Base-by-base conservation (phyloP, 31 red algal species). In the Odonthalia washingtoniensis region DNA sequence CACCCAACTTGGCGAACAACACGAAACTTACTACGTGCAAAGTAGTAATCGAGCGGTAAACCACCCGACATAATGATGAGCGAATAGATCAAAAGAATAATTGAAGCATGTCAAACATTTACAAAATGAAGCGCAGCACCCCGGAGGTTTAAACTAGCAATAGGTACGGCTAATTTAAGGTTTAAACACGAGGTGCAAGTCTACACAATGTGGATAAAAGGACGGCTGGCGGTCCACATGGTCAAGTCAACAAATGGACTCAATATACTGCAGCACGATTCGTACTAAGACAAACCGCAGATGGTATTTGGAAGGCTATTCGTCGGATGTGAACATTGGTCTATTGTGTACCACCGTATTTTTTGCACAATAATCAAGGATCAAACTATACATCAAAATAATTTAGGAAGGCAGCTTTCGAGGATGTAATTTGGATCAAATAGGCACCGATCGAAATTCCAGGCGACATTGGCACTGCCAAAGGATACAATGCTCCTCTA, bases 141-240 rank as follows among this genome's bases (percentile, higher is more conserved):
- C n/a, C n/a, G n/a, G n/a, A n/a, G n/a, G n/a, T n/a, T n/a, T n/a
- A n/a, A n/a, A n/a, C n/a, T n/a, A n/a, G n/a, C n/a, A n/a, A n/a
- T n/a, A n/a, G n/a, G n/a, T n/a, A n/a, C n/a, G n/a, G n/a, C n/a
- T n/a, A n/a, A n/a, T n/a, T n/a, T n/a, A n/a, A n/a, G n/a, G 1
- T 85, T 85, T 46, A 85, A 85, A 31, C 81, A 85, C 43, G 53
- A 53, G 4, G 81, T 85, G 0, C 39, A 61, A 9, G 67, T 85
- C 3, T 37, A 85, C 43, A 65, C 69, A 9, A 85, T 85, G 81
- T 70, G 60, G 44, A 72, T 85, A n/a, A 60, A 62, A 17, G 35
- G 46, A 6, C 81, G 61, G 35, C 53, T 72, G 27, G 84, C 77
- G 33, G 28, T 60, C 21, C 72, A 87, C 44, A 30, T 87, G 3